Evolutionary conservation across 176 grass and related monocot genomes (phyloP), one percentile per base, ranked within the genome.

Genomic region (Stipa capillata): DNA sequence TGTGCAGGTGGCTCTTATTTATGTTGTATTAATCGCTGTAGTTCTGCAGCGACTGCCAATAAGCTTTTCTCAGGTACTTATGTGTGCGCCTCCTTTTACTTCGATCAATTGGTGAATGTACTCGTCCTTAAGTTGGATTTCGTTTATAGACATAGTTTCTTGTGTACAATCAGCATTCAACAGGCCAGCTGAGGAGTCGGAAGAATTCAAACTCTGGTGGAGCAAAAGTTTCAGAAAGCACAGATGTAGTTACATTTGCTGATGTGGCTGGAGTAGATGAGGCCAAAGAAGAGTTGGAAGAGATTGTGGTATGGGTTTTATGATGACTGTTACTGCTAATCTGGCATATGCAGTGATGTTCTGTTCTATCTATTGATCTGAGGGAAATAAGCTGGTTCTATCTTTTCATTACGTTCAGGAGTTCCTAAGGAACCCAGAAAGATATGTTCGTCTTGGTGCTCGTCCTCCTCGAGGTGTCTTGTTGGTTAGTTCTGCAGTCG

Each of bases 261-360:
- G 97, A 99, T 92, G 92, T 99, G 62, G 97, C 97, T 85, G 97
- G 97, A 77, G 97, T 99, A 57, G 97, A 99, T 29, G 97, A 99
- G 83, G 97, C 97, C 41, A 99, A 99, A 91, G 97, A 99, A 87
- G 97, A 99, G 84, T 57, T 99, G 45, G 92, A 99, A 91, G 97
- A 99, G 86, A 99, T 99, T 89, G 97, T 99, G 87, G 97, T 99
- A 86, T 89, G 83, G 55, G 65, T 69, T 72, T 80, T 75, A 36
- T 74, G 10, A 12, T 53, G 34, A 57, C 49, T n/a, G 40, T 82
- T 54, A 60, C 67, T n/a, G 67, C 25, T 70, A 70, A 32, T 70
- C n/a, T 54, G 31, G 3, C 48, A 70, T 66, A 73, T 41, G 28
- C 59, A 69, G 37, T 44, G 77, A 48, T 40, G 20, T 24, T 69